Evolutionary conservation across 495 filamentous ascomycete species (phyloP).

Genomic region (Xylaria acuta): DNA sequence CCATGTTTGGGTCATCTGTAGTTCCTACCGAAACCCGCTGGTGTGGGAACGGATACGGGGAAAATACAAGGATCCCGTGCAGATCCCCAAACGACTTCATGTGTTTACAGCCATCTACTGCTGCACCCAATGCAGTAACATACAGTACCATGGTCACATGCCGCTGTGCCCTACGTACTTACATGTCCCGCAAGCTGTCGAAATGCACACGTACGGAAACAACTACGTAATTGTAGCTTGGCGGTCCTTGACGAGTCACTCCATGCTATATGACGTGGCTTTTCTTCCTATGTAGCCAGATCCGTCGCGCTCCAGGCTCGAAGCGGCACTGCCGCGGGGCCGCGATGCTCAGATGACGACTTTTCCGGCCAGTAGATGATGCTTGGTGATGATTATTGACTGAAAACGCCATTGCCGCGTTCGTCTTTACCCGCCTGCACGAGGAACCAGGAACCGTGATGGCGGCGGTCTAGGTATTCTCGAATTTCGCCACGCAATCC

Average conservation of each 20-base stretch:
- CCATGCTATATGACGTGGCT: constrained; percentile 8
- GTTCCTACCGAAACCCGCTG: constrained; percentile 22
- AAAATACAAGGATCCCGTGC: constrained; percentile 19
- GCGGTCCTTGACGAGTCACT: background rate
- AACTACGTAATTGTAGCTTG: constrained; percentile 12
- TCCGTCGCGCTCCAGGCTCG: background rate
- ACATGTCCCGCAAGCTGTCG: background rate
- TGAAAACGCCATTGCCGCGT: constrained; percentile 1
- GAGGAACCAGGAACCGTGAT: background rate
- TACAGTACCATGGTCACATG: constrained; percentile 6
- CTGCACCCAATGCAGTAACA: constrained; percentile 1
- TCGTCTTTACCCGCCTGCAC: background rate
- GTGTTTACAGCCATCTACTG: constrained; percentile 1
- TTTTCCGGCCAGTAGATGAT: background rate
- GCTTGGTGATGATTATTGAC: background rate
- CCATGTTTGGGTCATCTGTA: constrained; percentile 15
- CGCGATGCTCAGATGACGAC: constrained; percentile 5
- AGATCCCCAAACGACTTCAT: constrained; percentile 23
- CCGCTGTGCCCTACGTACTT: constrained; percentile 1
- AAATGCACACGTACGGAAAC: background rate
- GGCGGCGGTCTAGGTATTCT: background rate
- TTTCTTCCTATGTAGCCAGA: background rate
- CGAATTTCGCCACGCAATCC: constrained; percentile 3
- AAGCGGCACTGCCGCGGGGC: background rate
- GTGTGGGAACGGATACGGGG: constrained; percentile 18